phyloP scores from a whole-genome alignment of 2,329 filamentous ascomycete genomes.

The Colletotrichum eremochloae region DNA sequence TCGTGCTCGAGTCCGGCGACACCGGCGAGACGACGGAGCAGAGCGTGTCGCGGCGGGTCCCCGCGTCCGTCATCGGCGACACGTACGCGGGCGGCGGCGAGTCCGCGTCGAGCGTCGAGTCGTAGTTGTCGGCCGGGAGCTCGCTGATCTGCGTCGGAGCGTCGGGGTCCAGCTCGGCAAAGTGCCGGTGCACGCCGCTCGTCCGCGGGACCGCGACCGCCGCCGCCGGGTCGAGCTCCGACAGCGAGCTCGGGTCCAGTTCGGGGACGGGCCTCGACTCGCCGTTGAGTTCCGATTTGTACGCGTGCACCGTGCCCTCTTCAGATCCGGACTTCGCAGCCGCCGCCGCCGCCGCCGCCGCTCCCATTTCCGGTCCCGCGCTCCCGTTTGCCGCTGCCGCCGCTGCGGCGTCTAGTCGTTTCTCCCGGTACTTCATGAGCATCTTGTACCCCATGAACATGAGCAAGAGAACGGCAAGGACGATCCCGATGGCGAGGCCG shows the following conservation, averaged over 20 bases:
- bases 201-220: constrained; percentile 1
- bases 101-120: constrained; percentile 6
- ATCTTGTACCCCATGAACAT: constrained; percentile 31
- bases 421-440: constrained; percentile 21
- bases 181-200: constrained; percentile 8
- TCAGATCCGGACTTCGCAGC: not conserved
- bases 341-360: constrained; percentile 8
- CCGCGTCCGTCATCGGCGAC: constrained; percentile 10
- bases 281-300: constrained; percentile 36
- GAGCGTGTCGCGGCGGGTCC: constrained; percentile 8
- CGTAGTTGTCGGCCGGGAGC: constrained; percentile 34
- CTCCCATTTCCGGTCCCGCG: constrained; percentile 14
- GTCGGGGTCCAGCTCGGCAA: constrained; percentile 27
- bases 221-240: constrained; percentile 33
- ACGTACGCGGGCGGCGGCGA: constrained; percentile 32
- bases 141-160: constrained; percentile 20
- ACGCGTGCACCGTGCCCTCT: constrained; percentile 12
- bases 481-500: constrained; percentile 31
- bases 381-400: not conserved
- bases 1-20: constrained; percentile 16
- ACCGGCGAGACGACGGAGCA: constrained; percentile 31
- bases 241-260: constrained; percentile 20
- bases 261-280: constrained; percentile 20
- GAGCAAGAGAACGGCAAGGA: constrained; percentile 19
- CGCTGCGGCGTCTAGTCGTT: constrained; percentile 3